phyloP scores from a whole-genome alignment of 2,329 filamentous ascomycete species.

The Cladosporium velox region DNA sequence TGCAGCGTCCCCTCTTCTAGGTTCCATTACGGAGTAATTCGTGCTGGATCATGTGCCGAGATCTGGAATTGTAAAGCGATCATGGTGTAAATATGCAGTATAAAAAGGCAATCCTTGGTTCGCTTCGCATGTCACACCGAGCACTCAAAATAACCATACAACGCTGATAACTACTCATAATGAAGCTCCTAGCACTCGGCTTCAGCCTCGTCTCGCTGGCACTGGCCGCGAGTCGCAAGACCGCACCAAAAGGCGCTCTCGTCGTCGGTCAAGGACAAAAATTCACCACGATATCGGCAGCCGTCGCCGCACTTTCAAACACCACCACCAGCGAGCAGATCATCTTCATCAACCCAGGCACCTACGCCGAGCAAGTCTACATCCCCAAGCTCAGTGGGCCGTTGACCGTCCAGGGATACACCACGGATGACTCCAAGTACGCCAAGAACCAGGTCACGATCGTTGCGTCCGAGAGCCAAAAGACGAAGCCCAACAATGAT shows the following conservation, averaged over 20 bases:
- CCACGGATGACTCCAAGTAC: constrained; percentile 55
- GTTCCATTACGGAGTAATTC: not conserved
- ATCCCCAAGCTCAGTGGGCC: constrained; percentile 51
- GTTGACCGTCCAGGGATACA: constrained; percentile 62
- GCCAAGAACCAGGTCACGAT: constrained; percentile 60
- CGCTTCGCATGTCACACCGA: too few relatives aligned
- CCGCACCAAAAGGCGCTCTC: constrained; percentile 54
- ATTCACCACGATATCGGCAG: constrained; percentile 56
- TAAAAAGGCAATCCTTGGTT: not conserved
- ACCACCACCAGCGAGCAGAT: constrained; percentile 53
- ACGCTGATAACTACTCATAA: not conserved
- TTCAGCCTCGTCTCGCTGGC: constrained; percentile 25
- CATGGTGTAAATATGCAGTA: not conserved
- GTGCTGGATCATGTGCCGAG: not conserved
- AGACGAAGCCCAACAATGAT: constrained; percentile 55
- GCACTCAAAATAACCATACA: not conserved
- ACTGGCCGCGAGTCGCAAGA: constrained; percentile 41
- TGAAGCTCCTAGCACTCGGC: constrained; percentile 22
- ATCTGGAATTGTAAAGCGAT: not conserved
- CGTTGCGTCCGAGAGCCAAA: constrained; percentile 50
- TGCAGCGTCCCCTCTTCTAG: not conserved
- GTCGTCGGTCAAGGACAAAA: constrained; percentile 47
- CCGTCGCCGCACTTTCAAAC: constrained; percentile 60
- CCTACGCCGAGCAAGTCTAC: constrained; percentile 63
- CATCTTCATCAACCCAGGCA: constrained; percentile 64